Evolutionary conservation across 2,329 filamentous ascomycete genomes (phyloP), one percentile per base, ranked within the genome.

Genomic region (Fusarium sp.): DNA sequence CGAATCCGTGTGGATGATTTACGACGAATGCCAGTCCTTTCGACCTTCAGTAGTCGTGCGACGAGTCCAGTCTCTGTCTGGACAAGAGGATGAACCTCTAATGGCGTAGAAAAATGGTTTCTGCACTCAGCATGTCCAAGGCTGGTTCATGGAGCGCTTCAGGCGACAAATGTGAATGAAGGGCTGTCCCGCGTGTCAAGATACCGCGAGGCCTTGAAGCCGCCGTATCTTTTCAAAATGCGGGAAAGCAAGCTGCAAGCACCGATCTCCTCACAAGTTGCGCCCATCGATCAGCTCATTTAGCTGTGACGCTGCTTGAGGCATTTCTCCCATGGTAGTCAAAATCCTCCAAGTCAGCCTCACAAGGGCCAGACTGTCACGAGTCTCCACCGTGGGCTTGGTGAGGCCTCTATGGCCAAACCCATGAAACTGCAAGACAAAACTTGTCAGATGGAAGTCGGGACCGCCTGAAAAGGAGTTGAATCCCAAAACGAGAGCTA

Each of bases 1-100:
- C 76, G 77, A 72, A 82, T 82, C 81, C 81, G 75, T 75, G 67
- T 73, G 81, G 81, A 83, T 81, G 54, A 79, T 82, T 83, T 83
- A 82, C 80, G 80, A 80, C 71, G 35, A 59, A 67, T 56, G 43
- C 62, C 68, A 62, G 64, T 64, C 67, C 74, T 68, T 71, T 62
- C 58, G 48, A 52, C 30, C 61, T 48, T 61, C 39, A 72, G 64
- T 66, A 64, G 61, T 61, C 59, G 37, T 57, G 63, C 54, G 59
- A 48, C 60, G 20, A 30, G 30, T 20, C 37, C 52, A 58, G 50
- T 25, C 52, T 58, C 41, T 37, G 39, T 52, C 41, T 58, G 37
- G 57, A 43, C 30, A 18, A 45, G 37, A 52, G 52, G 48, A 16
- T 50, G 54, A 32, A 30, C 59, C 59, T 43, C 62, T 35, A 64